These are phyloP conservation scores for Penicillium antarcticum DNA, from an alignment of 495 filamentous ascomycete species.

Conservation along the genomic window DNA sequence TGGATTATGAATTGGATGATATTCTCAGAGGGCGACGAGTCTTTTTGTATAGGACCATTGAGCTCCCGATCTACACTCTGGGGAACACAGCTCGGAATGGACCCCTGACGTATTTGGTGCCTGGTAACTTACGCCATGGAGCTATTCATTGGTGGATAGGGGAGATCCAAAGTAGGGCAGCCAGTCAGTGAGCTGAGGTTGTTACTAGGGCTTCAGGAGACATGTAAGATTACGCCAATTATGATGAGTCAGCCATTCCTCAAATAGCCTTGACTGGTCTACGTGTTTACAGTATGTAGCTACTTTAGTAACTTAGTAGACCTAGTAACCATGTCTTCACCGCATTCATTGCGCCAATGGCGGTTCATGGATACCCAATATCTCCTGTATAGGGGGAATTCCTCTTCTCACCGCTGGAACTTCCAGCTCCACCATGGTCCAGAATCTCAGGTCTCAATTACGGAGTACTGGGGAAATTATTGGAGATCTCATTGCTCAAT, in stretches of 20 bases:
- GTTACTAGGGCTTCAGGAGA: too few species aligned
- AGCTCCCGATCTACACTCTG: constrained; percentile 29
- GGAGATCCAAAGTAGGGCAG: constrained; percentile 24
- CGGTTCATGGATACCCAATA: not conserved
- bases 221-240: constrained; percentile 2
- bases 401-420: constrained; percentile 3
- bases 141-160: constrained; percentile 15
- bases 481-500: not conserved
- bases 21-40: constrained; percentile 12
- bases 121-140: constrained; percentile 17
- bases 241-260: constrained; percentile 8
- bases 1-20: constrained; percentile 8
- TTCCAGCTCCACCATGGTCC: constrained; percentile 8
- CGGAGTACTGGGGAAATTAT: not conserved
- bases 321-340: too few species aligned
- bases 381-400: not conserved
- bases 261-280: not conserved
- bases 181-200: constrained; percentile 10
- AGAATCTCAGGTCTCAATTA: constrained; percentile 3
- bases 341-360: constrained; percentile 2
- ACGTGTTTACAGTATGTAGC: not conserved
- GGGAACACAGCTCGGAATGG: constrained; percentile 24
- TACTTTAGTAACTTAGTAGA: too few species aligned
- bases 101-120: constrained; percentile 29
- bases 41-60: constrained; percentile 29